Percentiles rank a stretch among this genome's conserved stretches.
Evolutionary conservation across 208 protist species (phyloP).

Genomic region (Trypanosoma lewisi): DNA sequence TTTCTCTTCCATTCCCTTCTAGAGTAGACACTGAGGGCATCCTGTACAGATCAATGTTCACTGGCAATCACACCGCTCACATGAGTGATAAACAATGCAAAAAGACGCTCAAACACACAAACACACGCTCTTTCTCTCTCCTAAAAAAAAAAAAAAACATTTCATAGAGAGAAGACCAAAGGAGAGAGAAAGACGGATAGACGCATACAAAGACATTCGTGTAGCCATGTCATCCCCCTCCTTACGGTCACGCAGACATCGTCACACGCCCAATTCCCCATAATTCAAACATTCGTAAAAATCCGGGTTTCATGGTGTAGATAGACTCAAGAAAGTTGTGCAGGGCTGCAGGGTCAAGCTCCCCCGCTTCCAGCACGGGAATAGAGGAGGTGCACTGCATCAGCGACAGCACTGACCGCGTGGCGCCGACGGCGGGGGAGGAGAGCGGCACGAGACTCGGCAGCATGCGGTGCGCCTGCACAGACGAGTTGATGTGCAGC

Average conservation of each 20-base stretch:
- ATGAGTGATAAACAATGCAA: too few relatives aligned
- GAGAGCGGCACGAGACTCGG: conserved; percentile 55
- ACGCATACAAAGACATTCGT: not conserved
- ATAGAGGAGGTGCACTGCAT: conserved; percentile 17
- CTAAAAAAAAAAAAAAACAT: too few relatives aligned
- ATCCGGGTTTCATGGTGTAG: conserved; percentile 42
- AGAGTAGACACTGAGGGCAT: too few relatives aligned
- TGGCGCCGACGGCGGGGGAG: not conserved
- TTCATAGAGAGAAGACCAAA: too few relatives aligned
- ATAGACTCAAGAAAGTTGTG: conserved; percentile 51
- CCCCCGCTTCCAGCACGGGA: conserved; percentile 21
- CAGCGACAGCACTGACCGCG: conserved; percentile 1
- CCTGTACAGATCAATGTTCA: too few relatives aligned
- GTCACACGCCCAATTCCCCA: conserved; percentile 61
- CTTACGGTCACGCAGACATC: conserved; percentile 1
- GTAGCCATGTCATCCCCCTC: not conserved
- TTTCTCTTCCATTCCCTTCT: not conserved
- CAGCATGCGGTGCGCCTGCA: conserved; percentile 60
- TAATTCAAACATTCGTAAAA: conserved; percentile 84
- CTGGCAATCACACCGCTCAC: not conserved
- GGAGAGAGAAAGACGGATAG: too few relatives aligned
- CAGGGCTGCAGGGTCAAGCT: conserved; percentile 42
- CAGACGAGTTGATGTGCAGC: conserved; percentile 61
- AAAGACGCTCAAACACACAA: too few relatives aligned
- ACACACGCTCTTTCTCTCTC: too few relatives aligned